Evolutionary conservation across 257 asterid genomes (phyloP).

Genomic region (Solanum virginianum): DNA sequence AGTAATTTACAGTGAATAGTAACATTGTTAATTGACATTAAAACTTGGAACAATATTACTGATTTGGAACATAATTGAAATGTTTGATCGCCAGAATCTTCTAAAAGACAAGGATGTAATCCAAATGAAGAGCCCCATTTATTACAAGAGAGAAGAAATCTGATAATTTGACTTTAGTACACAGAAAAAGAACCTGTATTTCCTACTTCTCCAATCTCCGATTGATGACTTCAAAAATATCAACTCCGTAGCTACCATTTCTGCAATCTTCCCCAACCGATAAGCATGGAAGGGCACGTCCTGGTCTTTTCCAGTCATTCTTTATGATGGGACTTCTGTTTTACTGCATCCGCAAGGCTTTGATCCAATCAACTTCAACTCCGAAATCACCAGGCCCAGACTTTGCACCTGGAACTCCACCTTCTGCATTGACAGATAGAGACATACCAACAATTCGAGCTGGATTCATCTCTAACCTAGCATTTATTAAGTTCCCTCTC

Average conservation of each 20-base stretch:
- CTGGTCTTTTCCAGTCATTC: neutral
- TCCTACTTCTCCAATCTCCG: neutral
- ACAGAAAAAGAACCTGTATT: neutral
- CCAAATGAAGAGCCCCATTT: neutral
- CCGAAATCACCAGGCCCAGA: conserved; percentile 79
- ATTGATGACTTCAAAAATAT: neutral
- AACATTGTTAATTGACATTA: neutral
- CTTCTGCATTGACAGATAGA: conserved; percentile 71
- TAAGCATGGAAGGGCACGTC: neutral
- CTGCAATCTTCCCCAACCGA: neutral
- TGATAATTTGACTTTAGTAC: neutral
- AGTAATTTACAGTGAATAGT: neutral
- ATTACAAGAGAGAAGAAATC: neutral
- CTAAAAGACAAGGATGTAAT: neutral
- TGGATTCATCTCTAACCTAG: conserved; percentile 83
- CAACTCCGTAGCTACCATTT: neutral
- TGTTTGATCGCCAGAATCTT: neutral
- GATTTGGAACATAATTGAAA: neutral
- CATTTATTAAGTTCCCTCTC: conserved; percentile 91
- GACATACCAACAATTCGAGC: conserved; percentile 74
- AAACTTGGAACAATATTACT: neutral
- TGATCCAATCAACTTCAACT: conserved; percentile 83
- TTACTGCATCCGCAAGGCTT: conserved; percentile 55
- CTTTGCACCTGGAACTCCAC: conserved; percentile 59
- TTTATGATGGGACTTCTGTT: neutral